Percentiles rank a stretch among this genome's conserved stretches.
phyloP scores from a whole-genome alignment of 306 rosid species.

The Quercus berberidifolia region DNA sequence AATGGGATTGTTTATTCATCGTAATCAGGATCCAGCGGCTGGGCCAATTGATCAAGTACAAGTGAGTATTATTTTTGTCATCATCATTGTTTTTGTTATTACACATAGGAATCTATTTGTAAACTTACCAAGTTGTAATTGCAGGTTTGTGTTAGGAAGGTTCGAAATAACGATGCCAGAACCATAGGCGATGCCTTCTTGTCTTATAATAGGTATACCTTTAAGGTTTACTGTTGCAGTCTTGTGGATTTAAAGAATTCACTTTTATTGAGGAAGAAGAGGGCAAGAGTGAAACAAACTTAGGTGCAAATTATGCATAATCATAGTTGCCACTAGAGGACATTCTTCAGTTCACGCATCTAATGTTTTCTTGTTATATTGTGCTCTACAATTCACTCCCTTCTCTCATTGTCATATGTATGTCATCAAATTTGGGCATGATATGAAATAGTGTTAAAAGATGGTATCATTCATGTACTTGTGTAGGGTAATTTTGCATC shows the following conservation, averaged over 20 bases:
- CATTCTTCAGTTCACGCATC: neutral
- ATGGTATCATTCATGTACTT: slow-evolving; percentile 4
- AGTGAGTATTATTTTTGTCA: slow-evolving; percentile 34
- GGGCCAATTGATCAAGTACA: slow-evolving; percentile 83
- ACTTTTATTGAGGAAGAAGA: no score
- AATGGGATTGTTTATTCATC: slow-evolving; percentile 91
- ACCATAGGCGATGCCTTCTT: slow-evolving; percentile 72
- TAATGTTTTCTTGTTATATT: neutral
- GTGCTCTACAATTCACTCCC: neutral
- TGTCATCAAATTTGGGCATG: neutral
- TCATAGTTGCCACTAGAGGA: neutral
- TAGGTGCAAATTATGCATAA: neutral
- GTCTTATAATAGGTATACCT: slow-evolving; percentile 62
- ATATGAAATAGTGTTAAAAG: neutral
- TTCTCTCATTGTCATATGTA: neutral
- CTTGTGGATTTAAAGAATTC: neutral
- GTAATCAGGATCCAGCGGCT: slow-evolving; percentile 77
- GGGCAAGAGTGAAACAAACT: no score
- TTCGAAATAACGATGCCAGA: slow-evolving; percentile 85
- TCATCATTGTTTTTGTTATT: slow-evolving; percentile 6
- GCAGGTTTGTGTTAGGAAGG: slow-evolving; percentile 83
- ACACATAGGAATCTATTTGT: neutral
- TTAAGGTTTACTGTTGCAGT: neutral
- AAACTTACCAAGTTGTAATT: slow-evolving; percentile 15
- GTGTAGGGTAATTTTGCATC: slow-evolving; percentile 37